Conservation (phyloP, 495 filamentous ascomycete genomes). For the Hypoxylon subgilvum region DNA sequence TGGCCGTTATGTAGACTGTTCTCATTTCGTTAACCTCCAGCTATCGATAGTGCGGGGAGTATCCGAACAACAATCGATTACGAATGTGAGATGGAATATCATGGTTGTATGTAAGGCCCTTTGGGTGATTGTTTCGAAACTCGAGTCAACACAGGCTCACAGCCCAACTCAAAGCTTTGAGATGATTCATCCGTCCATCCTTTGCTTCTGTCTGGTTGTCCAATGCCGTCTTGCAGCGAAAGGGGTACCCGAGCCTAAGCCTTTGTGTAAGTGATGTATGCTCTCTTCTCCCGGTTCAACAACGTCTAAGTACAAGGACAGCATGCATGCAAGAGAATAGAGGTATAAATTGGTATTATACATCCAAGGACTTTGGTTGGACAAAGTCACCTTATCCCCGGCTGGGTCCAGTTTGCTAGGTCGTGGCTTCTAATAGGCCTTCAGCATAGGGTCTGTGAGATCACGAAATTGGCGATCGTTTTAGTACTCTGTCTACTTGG, state of each 20-base stretch:
- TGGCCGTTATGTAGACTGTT: conserved; percentile 20
- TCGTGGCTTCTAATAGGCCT: conserved; percentile 15
- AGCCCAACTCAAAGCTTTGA: conserved; percentile 19
- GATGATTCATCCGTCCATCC: conserved; percentile 33
- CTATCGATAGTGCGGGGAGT: conserved; percentile 29
- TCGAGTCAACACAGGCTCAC: conserved; percentile 8
- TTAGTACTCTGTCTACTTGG: not conserved
- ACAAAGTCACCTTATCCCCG: conserved; percentile 15
- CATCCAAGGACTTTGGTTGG: conserved; percentile 29
- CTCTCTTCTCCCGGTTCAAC: conserved; percentile 25
- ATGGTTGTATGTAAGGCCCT: conserved; percentile 7
- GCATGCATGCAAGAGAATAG: conserved; percentile 27
- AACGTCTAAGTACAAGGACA: conserved; percentile 21
- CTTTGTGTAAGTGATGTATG: conserved; percentile 20
- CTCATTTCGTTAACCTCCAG: conserved; percentile 1
- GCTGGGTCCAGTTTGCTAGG: conserved; percentile 21
- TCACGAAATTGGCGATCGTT: conserved; percentile 6
- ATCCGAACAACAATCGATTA: conserved; percentile 32
- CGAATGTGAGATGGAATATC: conserved; percentile 2
- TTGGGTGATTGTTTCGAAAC: conserved; percentile 10
- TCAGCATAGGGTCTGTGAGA: conserved; percentile 1
- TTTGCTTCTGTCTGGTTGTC: conserved; percentile 27
- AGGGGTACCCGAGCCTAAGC: conserved; percentile 9
- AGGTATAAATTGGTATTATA: conserved; percentile 27
- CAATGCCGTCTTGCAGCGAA: conserved; percentile 28